A percentile compares a stretch with the other conserved stretches of the same genome.
Conservation (phyloP, 2,329 filamentous ascomycete species). For the Colletotrichum salicis region DNA sequence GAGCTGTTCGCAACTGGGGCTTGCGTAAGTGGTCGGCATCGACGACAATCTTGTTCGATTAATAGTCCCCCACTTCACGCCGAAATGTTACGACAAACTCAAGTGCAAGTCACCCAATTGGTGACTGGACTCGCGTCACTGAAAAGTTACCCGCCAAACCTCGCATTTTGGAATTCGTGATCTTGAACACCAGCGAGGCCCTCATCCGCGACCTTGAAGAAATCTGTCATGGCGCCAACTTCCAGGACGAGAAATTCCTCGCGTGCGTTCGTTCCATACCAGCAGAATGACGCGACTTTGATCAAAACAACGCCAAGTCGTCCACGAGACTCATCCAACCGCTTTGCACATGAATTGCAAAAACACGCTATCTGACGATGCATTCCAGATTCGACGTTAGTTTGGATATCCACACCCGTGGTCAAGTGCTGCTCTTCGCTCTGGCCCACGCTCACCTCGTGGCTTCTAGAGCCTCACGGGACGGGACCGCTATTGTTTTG, state of each 20-base stretch:
- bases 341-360: not conserved
- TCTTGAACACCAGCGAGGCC: not conserved
- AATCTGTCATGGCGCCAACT: not conserved
- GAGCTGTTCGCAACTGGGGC: not conserved
- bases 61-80: conserved; percentile 20
- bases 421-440: not conserved
- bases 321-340: not conserved
- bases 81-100: not conserved
- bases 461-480: conserved; percentile 10
- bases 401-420: not conserved
- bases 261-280: conserved; percentile 15
- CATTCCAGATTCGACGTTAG: conserved; percentile 11
- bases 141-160: not conserved
- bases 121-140: not conserved
- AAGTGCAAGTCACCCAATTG: not conserved
- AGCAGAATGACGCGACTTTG: not conserved
- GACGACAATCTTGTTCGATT: not conserved
- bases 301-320: conserved; percentile 12
- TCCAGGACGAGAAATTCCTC: conserved; percentile 13
- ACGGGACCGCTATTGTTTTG: conserved; percentile 28
- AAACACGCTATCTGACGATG: not conserved
- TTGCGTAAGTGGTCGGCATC: conserved; percentile 3
- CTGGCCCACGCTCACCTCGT: not conserved
- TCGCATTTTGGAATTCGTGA: not conserved
- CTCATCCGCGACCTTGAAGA: not conserved